Evolutionary conservation across 1,284 basidiomycete genomes (phyloP).

Genomic region (Cystobasidium pallidum): DNA sequence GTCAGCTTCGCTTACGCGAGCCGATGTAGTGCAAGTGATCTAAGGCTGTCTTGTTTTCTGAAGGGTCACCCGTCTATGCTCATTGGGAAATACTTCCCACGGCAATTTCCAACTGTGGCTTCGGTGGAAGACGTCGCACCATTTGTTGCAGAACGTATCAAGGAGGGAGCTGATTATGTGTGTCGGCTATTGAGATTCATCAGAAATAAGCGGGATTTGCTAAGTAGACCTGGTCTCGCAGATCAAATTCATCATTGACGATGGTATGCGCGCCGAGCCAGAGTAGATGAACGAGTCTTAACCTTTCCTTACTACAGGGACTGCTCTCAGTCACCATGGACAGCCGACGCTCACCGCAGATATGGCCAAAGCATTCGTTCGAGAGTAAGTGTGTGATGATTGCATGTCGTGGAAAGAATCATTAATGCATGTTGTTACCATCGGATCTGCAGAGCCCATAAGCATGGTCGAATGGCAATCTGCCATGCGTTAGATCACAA

Average conservation of each 20-base stretch:
- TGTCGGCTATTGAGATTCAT: not conserved
- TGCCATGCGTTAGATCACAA: constrained; percentile 18
- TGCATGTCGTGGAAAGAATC: too few relatives aligned
- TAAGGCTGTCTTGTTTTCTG: too few relatives aligned
- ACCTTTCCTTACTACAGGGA: not conserved
- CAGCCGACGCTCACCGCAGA: constrained; percentile 15
- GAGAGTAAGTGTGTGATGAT: not conserved
- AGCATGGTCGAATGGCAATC: constrained; percentile 1
- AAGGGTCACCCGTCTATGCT: constrained; percentile 11
- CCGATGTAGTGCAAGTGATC: not conserved
- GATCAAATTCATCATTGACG: constrained; percentile 6
- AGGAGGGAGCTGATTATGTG: constrained; percentile 7
- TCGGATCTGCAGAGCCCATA: constrained; percentile 3
- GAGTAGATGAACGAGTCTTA: too few relatives aligned
- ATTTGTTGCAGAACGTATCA: constrained; percentile 3
- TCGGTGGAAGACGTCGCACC: constrained; percentile 1
- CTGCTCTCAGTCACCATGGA: constrained; percentile 11
- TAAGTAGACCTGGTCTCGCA: too few relatives aligned
- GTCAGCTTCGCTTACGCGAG: not conserved
- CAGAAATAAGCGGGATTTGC: too few relatives aligned
- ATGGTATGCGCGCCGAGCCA: not conserved
- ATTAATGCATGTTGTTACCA: too few relatives aligned
- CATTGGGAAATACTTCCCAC: constrained; percentile 14
- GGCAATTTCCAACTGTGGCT: constrained; percentile 16
- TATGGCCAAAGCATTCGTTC: constrained; percentile 6